A percentile compares a stretch with the other conserved stretches of the same genome.
phyloP scores from a whole-genome alignment of 2,329 filamentous ascomycete species.

The Cadophora luteo-olivacea region DNA sequence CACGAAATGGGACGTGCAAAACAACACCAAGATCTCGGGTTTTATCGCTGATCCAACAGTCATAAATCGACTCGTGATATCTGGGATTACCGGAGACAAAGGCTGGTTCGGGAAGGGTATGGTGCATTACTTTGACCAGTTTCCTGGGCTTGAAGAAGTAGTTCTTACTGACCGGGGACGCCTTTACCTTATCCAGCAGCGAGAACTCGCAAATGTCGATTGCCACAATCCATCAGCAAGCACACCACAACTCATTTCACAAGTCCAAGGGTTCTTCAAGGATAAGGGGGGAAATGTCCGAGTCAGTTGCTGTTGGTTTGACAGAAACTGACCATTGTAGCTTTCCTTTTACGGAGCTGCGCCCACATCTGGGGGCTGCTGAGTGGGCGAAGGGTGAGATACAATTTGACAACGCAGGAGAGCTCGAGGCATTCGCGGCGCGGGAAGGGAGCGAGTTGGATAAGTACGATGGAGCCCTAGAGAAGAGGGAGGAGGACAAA shows the following conservation, averaged over 20 bases:
- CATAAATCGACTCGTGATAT: background rate
- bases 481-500: conserved; percentile 43
- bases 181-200: background rate
- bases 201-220: background rate
- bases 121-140: background rate
- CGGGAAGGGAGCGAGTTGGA: conserved; percentile 43
- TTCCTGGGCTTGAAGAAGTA: background rate
- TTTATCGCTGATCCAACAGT: background rate
- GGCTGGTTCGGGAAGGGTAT: background rate
- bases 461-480: conserved; percentile 44
- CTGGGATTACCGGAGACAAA: background rate
- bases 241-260: background rate
- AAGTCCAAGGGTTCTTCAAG: background rate
- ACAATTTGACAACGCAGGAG: conserved; percentile 29
- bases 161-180: background rate
- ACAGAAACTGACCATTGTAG: conserved; percentile 25
- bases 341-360: conserved; percentile 30
- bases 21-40: background rate
- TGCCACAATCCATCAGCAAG: background rate
- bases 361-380: conserved; percentile 24
- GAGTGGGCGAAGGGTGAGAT: conserved; percentile 28
- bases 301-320: background rate
- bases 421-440: conserved; percentile 33
- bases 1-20: background rate
- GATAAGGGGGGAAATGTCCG: background rate